A percentile compares a stretch with the other conserved stretches of the same genome.
These are phyloP conservation scores for Kregervanrija fluxuum DNA, from an alignment of 805 yeast genomes.

Conservation along the genomic window DNA sequence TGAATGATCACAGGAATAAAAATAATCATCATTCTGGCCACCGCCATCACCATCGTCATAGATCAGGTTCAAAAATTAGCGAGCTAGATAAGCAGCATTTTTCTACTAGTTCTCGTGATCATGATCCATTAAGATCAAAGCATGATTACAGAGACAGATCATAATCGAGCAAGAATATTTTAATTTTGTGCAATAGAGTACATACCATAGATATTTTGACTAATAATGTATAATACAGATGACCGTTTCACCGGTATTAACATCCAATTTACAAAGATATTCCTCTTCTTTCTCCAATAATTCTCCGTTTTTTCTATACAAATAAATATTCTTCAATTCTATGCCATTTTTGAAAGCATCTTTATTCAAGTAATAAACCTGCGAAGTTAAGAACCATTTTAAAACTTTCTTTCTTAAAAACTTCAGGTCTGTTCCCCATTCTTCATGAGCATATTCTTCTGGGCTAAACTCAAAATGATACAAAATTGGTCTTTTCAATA, in stretches of 20 bases:
- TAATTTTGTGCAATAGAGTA: too few relatives aligned
- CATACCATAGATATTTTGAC: not conserved
- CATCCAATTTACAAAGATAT: constrained; percentile 43
- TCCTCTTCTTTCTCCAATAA: constrained; percentile 33
- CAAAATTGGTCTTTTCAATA: constrained; percentile 32
- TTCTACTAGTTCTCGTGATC: not conserved
- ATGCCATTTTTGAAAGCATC: constrained; percentile 10
- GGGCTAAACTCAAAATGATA: constrained; percentile 79
- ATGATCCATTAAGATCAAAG: constrained; percentile 1
- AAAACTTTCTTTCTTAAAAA: constrained; percentile 54
- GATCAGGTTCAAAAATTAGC: not conserved
- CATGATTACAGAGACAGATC: constrained; percentile 3
- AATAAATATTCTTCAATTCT: constrained; percentile 25
- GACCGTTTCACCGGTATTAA: constrained; percentile 46
- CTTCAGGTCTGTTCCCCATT: constrained; percentile 60
- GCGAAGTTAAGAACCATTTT: constrained; percentile 43
- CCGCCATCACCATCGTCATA: constrained; percentile 3
- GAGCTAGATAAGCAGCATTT: not conserved
- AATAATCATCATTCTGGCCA: constrained; percentile 2
- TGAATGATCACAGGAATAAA: not conserved
- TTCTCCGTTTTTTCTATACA: constrained; percentile 29
- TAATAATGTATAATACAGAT: constrained; percentile 26
- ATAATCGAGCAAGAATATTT: not conserved
- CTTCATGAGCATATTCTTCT: constrained; percentile 69
- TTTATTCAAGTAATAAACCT: constrained; percentile 20